Evolutionary conservation across 2,329 filamentous ascomycete genomes (phyloP), one percentile per base, ranked within the genome.

Genomic region (Neofusicoccum sp.): DNA sequence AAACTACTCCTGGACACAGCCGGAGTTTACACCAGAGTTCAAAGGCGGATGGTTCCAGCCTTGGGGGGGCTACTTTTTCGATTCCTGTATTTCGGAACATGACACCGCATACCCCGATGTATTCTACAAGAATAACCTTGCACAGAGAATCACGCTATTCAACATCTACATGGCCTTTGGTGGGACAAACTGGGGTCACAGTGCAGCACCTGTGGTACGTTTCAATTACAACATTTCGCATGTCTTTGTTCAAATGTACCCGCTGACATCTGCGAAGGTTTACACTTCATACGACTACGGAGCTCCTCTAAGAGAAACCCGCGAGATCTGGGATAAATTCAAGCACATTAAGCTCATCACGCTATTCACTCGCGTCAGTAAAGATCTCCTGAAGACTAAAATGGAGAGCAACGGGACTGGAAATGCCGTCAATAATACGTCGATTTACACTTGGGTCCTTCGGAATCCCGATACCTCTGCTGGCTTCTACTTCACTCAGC

Each of bases 81-180:
- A 79, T 24, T 82, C 81, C 3, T 86, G 84, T 45, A 76, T 79
- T 0, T 73, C 72, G 1, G 80, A 85, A 44, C 84, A 82, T 16
- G 82, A 82, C 1, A 77, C 81, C 0, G 82, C 86, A 48, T 88
- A 85, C 64, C 85, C 82, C 1, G 87, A 87, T 61, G 69, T 88
- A 3, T 88, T 86, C 72, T 88, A 88, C 69, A 78, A 84, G 9
- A 82, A 87, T 67, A 80, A 86, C 58, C 82, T 88, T 28, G 83
- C 79, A 28, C 82, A 88, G 65, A 77, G 82, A 0, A 79, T 86
- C 3, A 85, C 83, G 0, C 83, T 83, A 0, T 79, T 87, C 59
- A 86, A 80, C 31, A 70, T 88, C 1, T 88, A 88, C 68, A 88
- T 88, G 84, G 73, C 86, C 56, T 88, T 81, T 57, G 86, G 86